Percentiles rank a stretch among this genome's conserved stretches.
These are phyloP conservation scores for Dioszegia crocea DNA, from an alignment of 768 basidiomycete species.

Conservation along the genomic window DNA sequence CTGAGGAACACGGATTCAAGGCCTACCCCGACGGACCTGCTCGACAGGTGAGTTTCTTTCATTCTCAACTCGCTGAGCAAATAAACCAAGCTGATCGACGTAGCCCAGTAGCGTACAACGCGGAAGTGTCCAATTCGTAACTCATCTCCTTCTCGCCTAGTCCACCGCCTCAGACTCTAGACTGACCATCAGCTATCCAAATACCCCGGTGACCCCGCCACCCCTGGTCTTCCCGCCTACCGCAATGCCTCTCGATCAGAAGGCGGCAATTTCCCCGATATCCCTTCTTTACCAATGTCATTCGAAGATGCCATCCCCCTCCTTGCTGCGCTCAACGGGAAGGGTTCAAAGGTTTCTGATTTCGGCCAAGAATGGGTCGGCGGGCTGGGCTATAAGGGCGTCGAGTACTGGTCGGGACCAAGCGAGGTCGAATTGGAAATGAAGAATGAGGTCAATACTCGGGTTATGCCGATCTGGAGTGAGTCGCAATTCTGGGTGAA, in stretches of 20 bases:
- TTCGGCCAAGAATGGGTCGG: conserved; percentile 47
- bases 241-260: conserved; percentile 64
- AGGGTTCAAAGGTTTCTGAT: conserved; percentile 47
- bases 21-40: conserved; percentile 82
- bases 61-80: conserved; percentile 55
- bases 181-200: conserved; percentile 14
- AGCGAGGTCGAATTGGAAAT: conserved; percentile 56
- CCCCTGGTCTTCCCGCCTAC: conserved; percentile 84
- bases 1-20: conserved; percentile 67
- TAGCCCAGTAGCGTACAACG: conserved; percentile 12
- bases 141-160: not conserved
- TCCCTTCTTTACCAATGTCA: conserved; percentile 67
- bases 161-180: not conserved
- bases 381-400: conserved; percentile 45
- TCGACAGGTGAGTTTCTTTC: conserved; percentile 48
- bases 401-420: conserved; percentile 52
- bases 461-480: conserved; percentile 88
- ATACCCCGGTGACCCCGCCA: conserved; percentile 61
- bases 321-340: conserved; percentile 56
- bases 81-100: conserved; percentile 51
- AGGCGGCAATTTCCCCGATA: conserved; percentile 50
- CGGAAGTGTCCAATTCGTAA: conserved; percentile 15
- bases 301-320: conserved; percentile 75
- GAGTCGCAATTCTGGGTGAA: conserved; percentile 59
- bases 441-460: conserved; percentile 67